A percentile compares a stretch with the other conserved stretches of the same genome.
phyloP scores from a whole-genome alignment of 805 yeast species.

The Diddensiella transvaalensis region DNA sequence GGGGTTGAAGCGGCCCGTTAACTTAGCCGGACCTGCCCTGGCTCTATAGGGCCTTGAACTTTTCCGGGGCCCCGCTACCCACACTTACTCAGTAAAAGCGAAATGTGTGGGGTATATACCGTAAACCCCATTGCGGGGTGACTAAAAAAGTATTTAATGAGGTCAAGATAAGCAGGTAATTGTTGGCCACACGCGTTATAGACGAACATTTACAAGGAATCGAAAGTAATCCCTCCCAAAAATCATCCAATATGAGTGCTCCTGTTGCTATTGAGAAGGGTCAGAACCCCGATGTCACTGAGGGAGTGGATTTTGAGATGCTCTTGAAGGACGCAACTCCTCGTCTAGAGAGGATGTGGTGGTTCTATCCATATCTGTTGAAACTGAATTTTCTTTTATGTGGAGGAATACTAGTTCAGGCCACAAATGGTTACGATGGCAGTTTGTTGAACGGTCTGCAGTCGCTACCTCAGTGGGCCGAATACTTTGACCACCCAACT shows the following conservation, averaged over 20 bases:
- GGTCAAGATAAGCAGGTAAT: background rate
- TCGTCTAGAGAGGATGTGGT: slow-evolving; percentile 13
- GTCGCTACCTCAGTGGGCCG: slow-evolving; percentile 25
- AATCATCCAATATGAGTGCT: background rate
- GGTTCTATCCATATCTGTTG: slow-evolving; percentile 11
- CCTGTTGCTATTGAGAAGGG: too few species aligned
- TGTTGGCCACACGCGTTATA: background rate
- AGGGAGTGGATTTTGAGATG: background rate
- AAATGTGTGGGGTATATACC: too few species aligned
- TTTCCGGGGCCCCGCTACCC: too few species aligned
- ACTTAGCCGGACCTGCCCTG: too few species aligned
- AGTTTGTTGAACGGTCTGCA: slow-evolving; percentile 19
- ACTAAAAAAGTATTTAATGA: background rate
- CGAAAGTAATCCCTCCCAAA: too few species aligned
- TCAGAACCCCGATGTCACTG: background rate
- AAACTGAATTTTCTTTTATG: slow-evolving; percentile 13
- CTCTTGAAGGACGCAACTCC: slow-evolving; percentile 8
- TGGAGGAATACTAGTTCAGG: slow-evolving; percentile 11
- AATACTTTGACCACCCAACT: slow-evolving; percentile 14
- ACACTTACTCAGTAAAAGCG: too few species aligned
- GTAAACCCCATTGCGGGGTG: too few species aligned
- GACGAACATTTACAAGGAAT: too few species aligned
- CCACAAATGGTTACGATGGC: slow-evolving; percentile 18
- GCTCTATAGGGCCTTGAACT: too few species aligned
- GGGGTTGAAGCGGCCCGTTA: too few species aligned